A percentile compares a stretch with the other conserved stretches of the same genome.
Evolutionary conservation across 164 flowering plant species (phyloP).

Genomic region (Brasenia schreberi): DNA sequence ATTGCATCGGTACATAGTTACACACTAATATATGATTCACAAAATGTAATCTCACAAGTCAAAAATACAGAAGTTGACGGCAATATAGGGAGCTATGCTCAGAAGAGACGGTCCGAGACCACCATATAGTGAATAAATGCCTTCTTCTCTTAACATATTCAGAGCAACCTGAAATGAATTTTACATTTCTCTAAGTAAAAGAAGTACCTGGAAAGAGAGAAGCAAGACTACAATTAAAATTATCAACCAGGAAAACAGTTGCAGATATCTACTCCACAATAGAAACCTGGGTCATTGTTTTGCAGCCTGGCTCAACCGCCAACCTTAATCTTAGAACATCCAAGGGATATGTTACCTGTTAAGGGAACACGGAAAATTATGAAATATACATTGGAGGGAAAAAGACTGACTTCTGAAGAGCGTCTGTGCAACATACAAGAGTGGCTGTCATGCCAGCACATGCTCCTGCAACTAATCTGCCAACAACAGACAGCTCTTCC

Average conservation of each 20-base stretch:
- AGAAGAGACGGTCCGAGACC: slow-evolving; percentile 97
- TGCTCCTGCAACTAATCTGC: slow-evolving; percentile 95
- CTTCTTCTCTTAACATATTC: slow-evolving; percentile 87
- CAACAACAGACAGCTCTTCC: slow-evolving; percentile 77
- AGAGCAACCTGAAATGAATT: slow-evolving; percentile 57
- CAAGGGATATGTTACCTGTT: slow-evolving; percentile 85
- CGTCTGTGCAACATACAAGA: slow-evolving; percentile 41
- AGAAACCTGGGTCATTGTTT: slow-evolving; percentile 76
- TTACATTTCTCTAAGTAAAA: background rate
- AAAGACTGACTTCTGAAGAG: background rate
- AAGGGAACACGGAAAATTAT: background rate
- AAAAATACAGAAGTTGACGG: slow-evolving; percentile 86
- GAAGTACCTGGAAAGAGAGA: background rate
- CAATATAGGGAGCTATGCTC: slow-evolving; percentile 97
- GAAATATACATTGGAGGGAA: background rate
- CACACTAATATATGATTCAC: background rate
- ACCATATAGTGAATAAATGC: slow-evolving; percentile 70
- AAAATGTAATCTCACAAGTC: slow-evolving; percentile 62
- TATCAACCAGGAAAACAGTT: too few species aligned
- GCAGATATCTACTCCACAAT: background rate
- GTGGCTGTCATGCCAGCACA: slow-evolving; percentile 99
- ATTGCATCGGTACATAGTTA: too few species aligned
- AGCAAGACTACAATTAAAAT: background rate
- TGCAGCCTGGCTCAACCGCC: slow-evolving; percentile 85
- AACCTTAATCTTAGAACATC: slow-evolving; percentile 88